phyloP scores from a whole-genome alignment of 1,139 yeast genomes.

The Candida glucosophila region DNA sequence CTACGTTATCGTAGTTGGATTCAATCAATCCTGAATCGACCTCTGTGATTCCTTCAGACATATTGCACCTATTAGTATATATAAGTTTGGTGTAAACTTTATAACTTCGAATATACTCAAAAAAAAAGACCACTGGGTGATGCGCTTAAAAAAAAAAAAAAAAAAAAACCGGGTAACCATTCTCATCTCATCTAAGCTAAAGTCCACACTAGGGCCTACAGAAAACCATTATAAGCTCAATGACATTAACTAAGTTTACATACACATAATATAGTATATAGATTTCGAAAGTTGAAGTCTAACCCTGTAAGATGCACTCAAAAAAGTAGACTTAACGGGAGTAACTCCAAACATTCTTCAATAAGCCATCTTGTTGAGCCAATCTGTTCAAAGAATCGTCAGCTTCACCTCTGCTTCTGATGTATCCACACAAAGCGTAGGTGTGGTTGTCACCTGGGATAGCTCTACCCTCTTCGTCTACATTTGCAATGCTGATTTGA shows the following conservation, averaged over 20 bases:
- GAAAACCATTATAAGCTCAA: too few species aligned
- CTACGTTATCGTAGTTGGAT: slow-evolving; percentile 96
- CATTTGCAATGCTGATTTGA: slow-evolving; percentile 54
- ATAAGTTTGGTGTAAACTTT: neutral
- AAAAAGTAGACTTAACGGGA: slow-evolving; percentile 64
- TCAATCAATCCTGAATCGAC: slow-evolving; percentile 80
- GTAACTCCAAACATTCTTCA: slow-evolving; percentile 98
- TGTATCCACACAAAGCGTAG: slow-evolving; percentile 95
- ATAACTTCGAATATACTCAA: neutral
- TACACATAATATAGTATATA: too few species aligned
- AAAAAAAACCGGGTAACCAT: too few species aligned
- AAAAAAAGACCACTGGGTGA: neutral
- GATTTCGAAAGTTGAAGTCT: too few species aligned
- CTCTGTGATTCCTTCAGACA: slow-evolving; percentile 67
- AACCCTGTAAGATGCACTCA: too few species aligned
- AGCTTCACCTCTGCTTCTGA: slow-evolving; percentile 75
- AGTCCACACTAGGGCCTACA: too few species aligned
- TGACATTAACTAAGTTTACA: too few species aligned
- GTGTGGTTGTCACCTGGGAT: slow-evolving; percentile 87
- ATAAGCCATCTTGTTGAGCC: slow-evolving; percentile 97
- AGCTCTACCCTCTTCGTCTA: slow-evolving; percentile 93
- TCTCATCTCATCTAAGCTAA: too few species aligned
- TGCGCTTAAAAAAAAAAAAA: slow-evolving; percentile 5
- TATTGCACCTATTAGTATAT: too few species aligned
- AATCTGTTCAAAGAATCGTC: slow-evolving; percentile 99